Evolutionary conservation across 2,329 filamentous ascomycete species (phyloP).

Genomic region (Cladophialophora carrionii): DNA sequence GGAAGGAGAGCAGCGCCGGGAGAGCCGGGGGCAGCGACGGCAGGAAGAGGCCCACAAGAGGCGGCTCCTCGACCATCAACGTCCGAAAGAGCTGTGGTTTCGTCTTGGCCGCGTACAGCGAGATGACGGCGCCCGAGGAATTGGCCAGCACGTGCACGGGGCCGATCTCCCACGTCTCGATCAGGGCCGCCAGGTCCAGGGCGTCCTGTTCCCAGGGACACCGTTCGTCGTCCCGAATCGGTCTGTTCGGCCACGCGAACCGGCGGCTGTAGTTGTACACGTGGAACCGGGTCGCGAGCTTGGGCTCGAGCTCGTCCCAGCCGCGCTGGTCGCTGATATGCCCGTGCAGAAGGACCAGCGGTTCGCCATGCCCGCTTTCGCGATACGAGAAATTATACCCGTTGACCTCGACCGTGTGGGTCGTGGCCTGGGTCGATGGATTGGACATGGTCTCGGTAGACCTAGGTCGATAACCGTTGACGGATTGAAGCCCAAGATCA

Average conservation of each 20-base stretch:
- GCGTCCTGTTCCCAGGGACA: slow-evolving; percentile 24
- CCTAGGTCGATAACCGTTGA: background rate
- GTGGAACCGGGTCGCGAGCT: slow-evolving; percentile 19
- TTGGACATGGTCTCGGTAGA: slow-evolving; percentile 5
- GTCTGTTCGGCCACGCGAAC: slow-evolving; percentile 28
- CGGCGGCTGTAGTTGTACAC: slow-evolving; percentile 29
- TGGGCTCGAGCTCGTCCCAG: slow-evolving; percentile 21
- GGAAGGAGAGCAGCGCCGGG: slow-evolving; percentile 20
- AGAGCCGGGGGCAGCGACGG: slow-evolving; percentile 17
- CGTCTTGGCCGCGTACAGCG: slow-evolving; percentile 12
- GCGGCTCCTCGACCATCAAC: slow-evolving; percentile 27
- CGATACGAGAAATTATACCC: slow-evolving; percentile 23
- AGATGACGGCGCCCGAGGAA: slow-evolving; percentile 21
- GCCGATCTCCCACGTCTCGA: slow-evolving; percentile 20
- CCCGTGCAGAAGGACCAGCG: slow-evolving; percentile 27
- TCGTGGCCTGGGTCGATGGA: background rate
- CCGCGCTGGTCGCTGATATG: slow-evolving; percentile 27
- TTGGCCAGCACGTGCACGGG: slow-evolving; percentile 29
- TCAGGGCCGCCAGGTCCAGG: slow-evolving; percentile 18
- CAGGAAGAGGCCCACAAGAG: slow-evolving; percentile 22
- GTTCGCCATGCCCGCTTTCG: slow-evolving; percentile 22
- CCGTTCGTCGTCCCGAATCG: slow-evolving; percentile 17
- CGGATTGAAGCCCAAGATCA: background rate
- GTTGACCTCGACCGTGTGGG: slow-evolving; percentile 20
- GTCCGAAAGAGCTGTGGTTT: slow-evolving; percentile 26